Base-by-base conservation (phyloP, 192 early-diverging fungal species). In the Helicostylum pulchrum region DNA sequence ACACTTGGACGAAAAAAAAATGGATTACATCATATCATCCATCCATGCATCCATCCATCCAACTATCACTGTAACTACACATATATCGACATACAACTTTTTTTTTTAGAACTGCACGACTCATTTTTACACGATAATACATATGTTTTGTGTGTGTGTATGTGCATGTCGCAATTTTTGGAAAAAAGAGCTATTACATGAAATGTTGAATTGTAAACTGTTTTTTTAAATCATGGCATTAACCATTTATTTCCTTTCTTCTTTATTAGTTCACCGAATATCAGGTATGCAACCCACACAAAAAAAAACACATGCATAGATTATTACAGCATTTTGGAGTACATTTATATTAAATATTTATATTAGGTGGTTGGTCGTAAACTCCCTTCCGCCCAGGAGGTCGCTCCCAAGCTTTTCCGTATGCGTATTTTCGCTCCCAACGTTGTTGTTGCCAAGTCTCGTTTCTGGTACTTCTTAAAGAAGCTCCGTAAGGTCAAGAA, bases 381-480 rank as follows among this genome's bases (percentile, higher is more conserved):
- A 76, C 86, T 90, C 59, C 96, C 95, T 53, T 88, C 92, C 64
- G 91, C 91, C 79, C 90, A 89, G 80, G 95, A 96, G 68, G 81
- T 89, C 42, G 85, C 83, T 61, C 97, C 97, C 56, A 92, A 92
- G 87, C 91, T 99, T 62, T 98, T 85, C 92, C 90, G 96, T 80
- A 97, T 97, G 96, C 87, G 95, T 72, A 89, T 98, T 79, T 98
- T 99, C 70, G 95, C 97, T 64, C 92, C 97, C 75, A 99, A 98
- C 87, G 88, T 93, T 72, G 91, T 99, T 72, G 89, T 97, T 66
- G 97, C 95, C 82, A 97, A 98, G 90, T 91, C 88, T 72, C 94
- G 97, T 73, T 99, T 95, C 94, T 99, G 96, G 96, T 99, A 99
- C 86, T 99, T 99, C 84, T 79, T 98, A 74, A 95, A 94, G 84